Evolutionary conservation across 2,329 filamentous ascomycete genomes (phyloP).

Genomic region (Aureobasidium leucospermi): DNA sequence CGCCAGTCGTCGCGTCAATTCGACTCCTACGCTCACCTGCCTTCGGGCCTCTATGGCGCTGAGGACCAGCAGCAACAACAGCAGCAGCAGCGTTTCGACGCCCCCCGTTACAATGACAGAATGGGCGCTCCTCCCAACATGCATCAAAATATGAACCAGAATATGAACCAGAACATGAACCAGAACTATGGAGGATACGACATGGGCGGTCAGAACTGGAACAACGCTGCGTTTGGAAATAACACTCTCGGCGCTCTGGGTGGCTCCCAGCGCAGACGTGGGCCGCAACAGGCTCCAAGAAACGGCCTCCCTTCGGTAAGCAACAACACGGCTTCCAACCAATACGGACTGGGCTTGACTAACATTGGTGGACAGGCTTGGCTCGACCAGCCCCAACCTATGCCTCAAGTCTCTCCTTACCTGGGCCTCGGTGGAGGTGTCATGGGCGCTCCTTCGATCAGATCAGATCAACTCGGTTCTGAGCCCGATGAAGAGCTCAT

Average conservation of each 20-base stretch:
- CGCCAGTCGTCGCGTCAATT: slow-evolving; percentile 68
- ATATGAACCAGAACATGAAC: slow-evolving; percentile 18
- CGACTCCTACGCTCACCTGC: slow-evolving; percentile 58
- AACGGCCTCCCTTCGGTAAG: slow-evolving; percentile 67
- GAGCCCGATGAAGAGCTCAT: slow-evolving; percentile 79
- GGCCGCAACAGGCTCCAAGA: slow-evolving; percentile 41
- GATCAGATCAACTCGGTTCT: slow-evolving; percentile 40
- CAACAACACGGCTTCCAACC: slow-evolving; percentile 21
- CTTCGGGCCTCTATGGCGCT: slow-evolving; percentile 59
- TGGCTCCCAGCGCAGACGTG: slow-evolving; percentile 42
- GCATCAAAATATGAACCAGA: slow-evolving; percentile 27
- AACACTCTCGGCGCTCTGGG: slow-evolving; percentile 34
- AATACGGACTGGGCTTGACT: slow-evolving; percentile 13
- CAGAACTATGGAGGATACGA: slow-evolving; percentile 52
- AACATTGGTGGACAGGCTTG: slow-evolving; percentile 43
- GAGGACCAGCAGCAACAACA: slow-evolving; percentile 55
- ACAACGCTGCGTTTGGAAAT: slow-evolving; percentile 63
- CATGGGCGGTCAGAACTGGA: slow-evolving; percentile 69
- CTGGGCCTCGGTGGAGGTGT: slow-evolving; percentile 30
- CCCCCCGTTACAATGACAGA: slow-evolving; percentile 54
- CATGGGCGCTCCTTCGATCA: slow-evolving; percentile 30
- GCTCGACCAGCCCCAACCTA: slow-evolving; percentile 48
- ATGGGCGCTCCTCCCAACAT: slow-evolving; percentile 44
- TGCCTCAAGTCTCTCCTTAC: slow-evolving; percentile 37
- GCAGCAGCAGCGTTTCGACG: slow-evolving; percentile 39